phyloP scores from a whole-genome alignment of 495 filamentous ascomycete species.

The Penicillium goetzii region DNA sequence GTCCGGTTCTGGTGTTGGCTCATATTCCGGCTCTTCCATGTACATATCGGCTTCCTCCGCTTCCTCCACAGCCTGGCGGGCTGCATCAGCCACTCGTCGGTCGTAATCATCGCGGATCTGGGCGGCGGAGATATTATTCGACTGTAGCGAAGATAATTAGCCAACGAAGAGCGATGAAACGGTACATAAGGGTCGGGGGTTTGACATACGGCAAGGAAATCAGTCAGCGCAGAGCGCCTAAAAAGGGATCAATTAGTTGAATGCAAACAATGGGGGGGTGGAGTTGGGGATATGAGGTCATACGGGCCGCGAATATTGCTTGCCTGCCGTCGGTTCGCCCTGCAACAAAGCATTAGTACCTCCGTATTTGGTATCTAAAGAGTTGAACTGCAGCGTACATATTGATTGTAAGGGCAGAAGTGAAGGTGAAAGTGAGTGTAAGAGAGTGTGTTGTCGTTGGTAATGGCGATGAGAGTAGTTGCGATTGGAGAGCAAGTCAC shows the following conservation, averaged over 20 bases:
- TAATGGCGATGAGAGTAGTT: not conserved
- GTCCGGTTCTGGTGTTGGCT: conserved; percentile 34
- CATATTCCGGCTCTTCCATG: conserved; percentile 36
- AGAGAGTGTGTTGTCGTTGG: not conserved
- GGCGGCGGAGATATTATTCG: conserved; percentile 86
- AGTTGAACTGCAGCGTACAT: conserved; percentile 7
- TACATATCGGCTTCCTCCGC: conserved; percentile 22
- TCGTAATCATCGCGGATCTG: conserved; percentile 73
- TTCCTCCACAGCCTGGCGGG: conserved; percentile 37
- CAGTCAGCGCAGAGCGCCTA: conserved; percentile 76
- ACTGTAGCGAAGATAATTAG: conserved; percentile 46
- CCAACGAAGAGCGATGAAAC: not conserved
- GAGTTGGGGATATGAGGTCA: conserved; percentile 27
- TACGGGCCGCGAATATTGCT: conserved; percentile 67
- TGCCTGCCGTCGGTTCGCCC: conserved; percentile 46
- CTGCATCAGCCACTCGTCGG: conserved; percentile 48
- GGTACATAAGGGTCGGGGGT: not conserved
- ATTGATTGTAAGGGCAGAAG: not conserved
- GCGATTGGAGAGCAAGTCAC: conserved; percentile 34
- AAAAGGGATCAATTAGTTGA: conserved; percentile 22
- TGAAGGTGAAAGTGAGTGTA: not conserved
- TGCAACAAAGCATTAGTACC: conserved; percentile 27
- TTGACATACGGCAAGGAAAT: conserved; percentile 71
- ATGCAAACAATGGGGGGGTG: not conserved
- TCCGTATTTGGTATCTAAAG: conserved; percentile 3